Percentiles rank a stretch among this genome's conserved stretches.
Conservation (phyloP, 225 moss, liverwort and hornwort species). For the Antitrichia curtipendula region DNA sequence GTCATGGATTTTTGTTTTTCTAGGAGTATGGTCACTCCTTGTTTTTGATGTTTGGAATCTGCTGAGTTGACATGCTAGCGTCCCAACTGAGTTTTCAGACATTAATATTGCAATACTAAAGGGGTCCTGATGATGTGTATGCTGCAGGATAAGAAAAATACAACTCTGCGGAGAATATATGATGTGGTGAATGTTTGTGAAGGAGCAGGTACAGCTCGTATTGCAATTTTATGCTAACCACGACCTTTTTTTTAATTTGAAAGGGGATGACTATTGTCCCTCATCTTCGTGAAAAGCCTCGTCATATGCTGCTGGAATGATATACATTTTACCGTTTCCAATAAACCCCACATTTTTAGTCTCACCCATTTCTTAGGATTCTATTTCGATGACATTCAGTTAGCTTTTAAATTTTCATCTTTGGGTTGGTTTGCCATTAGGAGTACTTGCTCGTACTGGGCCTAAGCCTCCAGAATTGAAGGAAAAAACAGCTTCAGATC, state of each 20-base stretch:
- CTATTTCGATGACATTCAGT: neutral
- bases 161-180: conserved; percentile 39
- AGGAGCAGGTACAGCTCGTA: conserved; percentile 29
- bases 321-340: neutral
- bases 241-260: neutral
- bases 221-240: neutral
- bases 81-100: neutral
- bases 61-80: neutral
- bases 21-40: neutral
- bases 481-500: neutral
- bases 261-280: neutral
- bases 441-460: conserved; percentile 31
- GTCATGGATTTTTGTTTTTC: neutral
- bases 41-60: neutral
- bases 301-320: neutral
- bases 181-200: conserved; percentile 51
- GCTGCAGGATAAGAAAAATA: conserved; percentile 31
- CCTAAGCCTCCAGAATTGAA: conserved; percentile 4
- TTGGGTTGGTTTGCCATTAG: conserved; percentile 16
- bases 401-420: conserved; percentile 1
- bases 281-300: neutral
- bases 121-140: neutral
- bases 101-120: neutral
- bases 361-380: neutral
- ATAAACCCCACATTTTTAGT: neutral